Evolutionary conservation across 768 basidiomycete species (phyloP), one percentile per base, ranked within the genome.

Genomic region (Tephrocybe sp.): DNA sequence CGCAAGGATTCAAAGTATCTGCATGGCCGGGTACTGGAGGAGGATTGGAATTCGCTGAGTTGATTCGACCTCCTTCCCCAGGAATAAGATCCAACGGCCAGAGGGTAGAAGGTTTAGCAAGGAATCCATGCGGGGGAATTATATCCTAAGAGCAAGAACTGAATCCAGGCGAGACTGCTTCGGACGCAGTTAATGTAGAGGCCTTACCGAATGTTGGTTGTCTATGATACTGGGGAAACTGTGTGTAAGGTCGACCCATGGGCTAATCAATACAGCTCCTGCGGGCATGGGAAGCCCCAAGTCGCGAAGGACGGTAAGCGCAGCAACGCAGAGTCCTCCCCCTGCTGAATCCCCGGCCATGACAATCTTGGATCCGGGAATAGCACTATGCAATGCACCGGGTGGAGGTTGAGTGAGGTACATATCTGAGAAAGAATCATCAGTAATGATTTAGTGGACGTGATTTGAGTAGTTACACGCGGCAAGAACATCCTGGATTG

Each of bases 211-310:
- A 76, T 36, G 5, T 16, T 36, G 34, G 60, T 92, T 90, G 37
- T 75, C 56, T 69, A 88, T 76, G 31, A 89, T 80, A 56, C 82
- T 84, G 0, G 87, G 86, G 61, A 94, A 90, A 44, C 81, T 86
- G 59, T 92, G 90, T 0, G 88, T 91, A n/a, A 94, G 69, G 62
- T 92, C 89, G 11, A 86, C 80, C 83, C 90, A 91, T 2, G 90
- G 90, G 49, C 83, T 86, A 55, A 91, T 87, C 19, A 91, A 69
- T 3, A 88, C 80, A 0, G 83, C 87, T 1, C 88, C 91, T 1
- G 87, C 83, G 3, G 90, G 88, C 59, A 80, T 68, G 1, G 86
- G 82, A 7, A 88, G 58, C 4, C 80, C 83, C 43, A 83, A 67
- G 59, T 94, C 91, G 19, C 90, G 76, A 9, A 92, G 68, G 25